Conservation (phyloP, 148 eudicot species). For the Cornus kousa region DNA sequence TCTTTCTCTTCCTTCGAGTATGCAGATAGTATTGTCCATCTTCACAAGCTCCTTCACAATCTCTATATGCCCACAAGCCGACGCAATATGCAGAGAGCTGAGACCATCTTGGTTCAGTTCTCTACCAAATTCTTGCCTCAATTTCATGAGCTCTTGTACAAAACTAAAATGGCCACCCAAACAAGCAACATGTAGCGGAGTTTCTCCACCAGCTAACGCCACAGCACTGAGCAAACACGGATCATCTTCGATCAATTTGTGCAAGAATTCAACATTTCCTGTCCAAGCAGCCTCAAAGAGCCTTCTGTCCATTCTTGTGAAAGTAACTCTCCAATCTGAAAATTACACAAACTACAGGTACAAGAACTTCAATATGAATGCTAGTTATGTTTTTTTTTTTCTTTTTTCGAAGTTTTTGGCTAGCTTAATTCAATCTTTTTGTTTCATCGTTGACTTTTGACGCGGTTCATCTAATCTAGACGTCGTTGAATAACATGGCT, state of each 20-base stretch:
- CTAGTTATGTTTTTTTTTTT: no score
- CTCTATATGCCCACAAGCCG: slow-evolving; percentile 38
- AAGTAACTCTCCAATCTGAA: background rate
- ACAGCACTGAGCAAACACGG: slow-evolving; percentile 30
- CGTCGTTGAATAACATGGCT: no score
- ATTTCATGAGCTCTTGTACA: slow-evolving; percentile 23
- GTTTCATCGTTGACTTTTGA: no score
- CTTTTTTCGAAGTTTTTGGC: no score
- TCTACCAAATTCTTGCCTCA: slow-evolving; percentile 31
- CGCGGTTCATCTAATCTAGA: no score
- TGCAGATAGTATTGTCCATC: slow-evolving; percentile 24
- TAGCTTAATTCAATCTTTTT: no score
- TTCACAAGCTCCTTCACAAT: slow-evolving; percentile 45
- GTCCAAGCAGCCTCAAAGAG: slow-evolving; percentile 24
- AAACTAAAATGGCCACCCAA: slow-evolving; percentile 38
- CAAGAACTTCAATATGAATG: no score
- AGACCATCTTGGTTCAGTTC: slow-evolving; percentile 48
- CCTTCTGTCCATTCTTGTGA: slow-evolving; percentile 21
- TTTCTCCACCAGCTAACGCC: slow-evolving; percentile 21
- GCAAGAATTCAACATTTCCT: slow-evolving; percentile 33
- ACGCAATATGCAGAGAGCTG: slow-evolving; percentile 53
- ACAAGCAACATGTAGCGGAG: slow-evolving; percentile 39
- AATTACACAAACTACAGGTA: no score
- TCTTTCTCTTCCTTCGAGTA: slow-evolving; percentile 38
- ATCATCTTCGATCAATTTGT: slow-evolving; percentile 21